Percentiles rank a stretch among this genome's conserved stretches.
Conservation (phyloP, 495 filamentous ascomycete species). For the Aspergillus kassunensis region DNA sequence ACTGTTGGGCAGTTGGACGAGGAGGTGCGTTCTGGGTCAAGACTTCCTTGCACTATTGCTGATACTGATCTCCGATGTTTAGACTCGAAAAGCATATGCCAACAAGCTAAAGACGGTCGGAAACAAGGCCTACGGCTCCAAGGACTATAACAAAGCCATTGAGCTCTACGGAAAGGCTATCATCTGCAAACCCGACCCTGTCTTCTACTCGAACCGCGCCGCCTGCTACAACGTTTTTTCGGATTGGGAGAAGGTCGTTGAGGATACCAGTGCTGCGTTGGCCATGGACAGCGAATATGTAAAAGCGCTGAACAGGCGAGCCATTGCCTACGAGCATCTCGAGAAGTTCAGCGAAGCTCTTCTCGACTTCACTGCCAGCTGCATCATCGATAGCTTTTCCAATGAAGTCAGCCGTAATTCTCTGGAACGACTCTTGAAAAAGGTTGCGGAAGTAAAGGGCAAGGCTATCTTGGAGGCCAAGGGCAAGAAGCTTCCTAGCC, state of each 20-base stretch:
- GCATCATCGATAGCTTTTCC: conserved; percentile 95
- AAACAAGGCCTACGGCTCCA: conserved; percentile 92
- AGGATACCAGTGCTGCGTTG: conserved; percentile 93
- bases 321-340: conserved; percentile 92
- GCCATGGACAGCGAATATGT: conserved; percentile 91
- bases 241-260: conserved; percentile 93
- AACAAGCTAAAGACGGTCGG: conserved; percentile 89
- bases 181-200: conserved; percentile 91
- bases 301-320: conserved; percentile 93
- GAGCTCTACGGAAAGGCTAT: conserved; percentile 93
- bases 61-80: conserved; percentile 11
- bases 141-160: conserved; percentile 88
- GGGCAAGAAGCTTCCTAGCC: conserved; percentile 81
- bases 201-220: conserved; percentile 98
- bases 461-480: conserved; percentile 76
- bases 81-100: conserved; percentile 72
- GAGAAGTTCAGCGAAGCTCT: conserved; percentile 89
- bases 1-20: conserved; percentile 66
- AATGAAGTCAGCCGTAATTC: conserved; percentile 83
- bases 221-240: conserved; percentile 92
- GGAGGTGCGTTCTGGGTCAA: conserved; percentile 45
- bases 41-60: conserved; percentile 1
- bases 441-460: conserved; percentile 90
- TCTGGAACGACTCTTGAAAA: conserved; percentile 91
- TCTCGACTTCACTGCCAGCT: conserved; percentile 96